A percentile compares a stretch with the other conserved stretches of the same genome.
These are phyloP conservation scores for Monosporascus sp. DNA, from an alignment of 2,329 filamentous ascomycete species.

Conservation along the genomic window DNA sequence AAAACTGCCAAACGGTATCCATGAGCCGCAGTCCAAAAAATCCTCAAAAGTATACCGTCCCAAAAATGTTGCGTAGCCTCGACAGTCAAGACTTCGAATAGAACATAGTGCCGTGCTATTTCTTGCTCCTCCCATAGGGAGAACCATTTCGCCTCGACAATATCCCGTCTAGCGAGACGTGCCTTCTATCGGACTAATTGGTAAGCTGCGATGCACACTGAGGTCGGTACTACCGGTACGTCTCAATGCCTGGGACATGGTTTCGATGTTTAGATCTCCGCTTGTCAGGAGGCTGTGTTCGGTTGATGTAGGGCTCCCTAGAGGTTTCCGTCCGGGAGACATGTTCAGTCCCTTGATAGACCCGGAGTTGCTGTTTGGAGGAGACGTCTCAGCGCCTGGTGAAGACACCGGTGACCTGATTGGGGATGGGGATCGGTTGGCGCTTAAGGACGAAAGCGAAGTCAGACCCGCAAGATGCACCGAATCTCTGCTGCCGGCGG, in stretches of 20 bases:
- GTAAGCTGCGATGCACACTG: constrained; percentile 48
- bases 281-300: constrained; percentile 46
- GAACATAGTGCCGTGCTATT: constrained; percentile 8
- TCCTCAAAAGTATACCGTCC: constrained; percentile 9
- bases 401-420: constrained; percentile 75
- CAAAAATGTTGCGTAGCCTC: constrained; percentile 4
- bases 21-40: constrained; percentile 16
- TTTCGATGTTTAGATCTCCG: constrained; percentile 82
- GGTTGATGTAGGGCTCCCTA: constrained; percentile 59
- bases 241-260: constrained; percentile 84
- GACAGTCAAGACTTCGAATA: not conserved
- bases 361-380: constrained; percentile 70
- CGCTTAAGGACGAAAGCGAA: constrained; percentile 45
- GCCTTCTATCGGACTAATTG: constrained; percentile 53
- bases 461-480: constrained; percentile 65
- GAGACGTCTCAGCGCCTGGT: constrained; percentile 62
- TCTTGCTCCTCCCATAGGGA: not conserved
- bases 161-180: constrained; percentile 20
- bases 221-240: constrained; percentile 83
- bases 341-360: constrained; percentile 71
- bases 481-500: constrained; percentile 59
- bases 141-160: not conserved
- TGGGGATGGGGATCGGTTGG: constrained; percentile 72
- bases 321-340: constrained; percentile 55
- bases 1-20: constrained; percentile 23